Conservation (phyloP, 768 basidiomycete species). For the Collybia sp. region DNA sequence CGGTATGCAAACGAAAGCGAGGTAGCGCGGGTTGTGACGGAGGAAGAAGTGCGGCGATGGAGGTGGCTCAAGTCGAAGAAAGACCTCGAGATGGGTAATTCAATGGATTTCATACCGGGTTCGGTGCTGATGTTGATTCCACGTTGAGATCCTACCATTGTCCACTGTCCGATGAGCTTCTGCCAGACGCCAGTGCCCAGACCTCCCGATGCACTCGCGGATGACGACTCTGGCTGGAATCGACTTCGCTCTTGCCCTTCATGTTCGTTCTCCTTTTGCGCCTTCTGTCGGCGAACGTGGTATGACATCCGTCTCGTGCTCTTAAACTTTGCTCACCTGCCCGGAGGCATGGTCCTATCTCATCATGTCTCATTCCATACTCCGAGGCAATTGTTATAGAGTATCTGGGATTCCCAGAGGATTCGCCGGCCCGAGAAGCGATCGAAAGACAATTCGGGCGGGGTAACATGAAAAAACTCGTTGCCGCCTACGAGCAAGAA, state of each 20-base stretch:
- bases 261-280: conserved; percentile 80
- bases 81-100: conserved; percentile 64
- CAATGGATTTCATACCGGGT: not conserved
- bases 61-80: conserved; percentile 72
- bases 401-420: conserved; percentile 57
- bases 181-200: conserved; percentile 80
- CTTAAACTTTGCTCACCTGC: not conserved
- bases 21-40: conserved; percentile 64
- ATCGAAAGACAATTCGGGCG: conserved; percentile 68
- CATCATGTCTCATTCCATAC: conserved; percentile 62
- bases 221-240: conserved; percentile 66
- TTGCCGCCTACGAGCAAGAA: conserved; percentile 65
- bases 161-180: conserved; percentile 74
- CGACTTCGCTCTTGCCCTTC: conserved; percentile 64
- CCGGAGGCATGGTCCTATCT: conserved; percentile 76
- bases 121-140: not conserved
- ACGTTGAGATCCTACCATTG: conserved; percentile 63
- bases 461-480: conserved; percentile 54
- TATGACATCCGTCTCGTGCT: conserved; percentile 20
- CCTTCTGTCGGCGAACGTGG: conserved; percentile 81
- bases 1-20: conserved; percentile 66
- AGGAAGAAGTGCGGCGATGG: conserved; percentile 68
- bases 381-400: conserved; percentile 63
- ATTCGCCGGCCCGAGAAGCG: conserved; percentile 37
- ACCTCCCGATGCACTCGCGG: conserved; percentile 30